A percentile compares a stretch with the other conserved stretches of the same genome.
Conservation (phyloP, 2,329 filamentous ascomycete species). For the Knufia fluminis region DNA sequence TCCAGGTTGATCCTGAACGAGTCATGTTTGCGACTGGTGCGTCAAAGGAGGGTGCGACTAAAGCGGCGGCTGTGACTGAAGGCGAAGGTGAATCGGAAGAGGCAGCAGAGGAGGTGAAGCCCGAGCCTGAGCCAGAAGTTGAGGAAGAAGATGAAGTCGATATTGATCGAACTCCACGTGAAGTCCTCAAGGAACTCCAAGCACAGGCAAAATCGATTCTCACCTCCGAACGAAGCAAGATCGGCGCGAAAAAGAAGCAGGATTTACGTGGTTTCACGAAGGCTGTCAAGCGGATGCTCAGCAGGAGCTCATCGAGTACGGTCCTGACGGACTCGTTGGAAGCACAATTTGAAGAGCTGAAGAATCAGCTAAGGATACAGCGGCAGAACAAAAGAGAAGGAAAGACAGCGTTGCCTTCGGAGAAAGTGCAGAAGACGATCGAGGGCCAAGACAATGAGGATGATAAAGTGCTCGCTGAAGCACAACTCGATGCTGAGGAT, state of each 20-base stretch:
- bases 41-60: slow-evolving; percentile 44
- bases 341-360: slow-evolving; percentile 45
- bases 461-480: slow-evolving; percentile 11
- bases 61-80: slow-evolving; percentile 25
- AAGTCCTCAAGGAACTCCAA: slow-evolving; percentile 46
- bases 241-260: slow-evolving; percentile 65
- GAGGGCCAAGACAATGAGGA: slow-evolving; percentile 6
- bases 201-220: slow-evolving; percentile 53
- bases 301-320: slow-evolving; percentile 39
- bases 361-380: slow-evolving; percentile 39
- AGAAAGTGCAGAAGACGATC: slow-evolving; percentile 21
- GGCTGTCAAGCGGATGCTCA: slow-evolving; percentile 54
- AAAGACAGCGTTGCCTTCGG: slow-evolving; percentile 13
- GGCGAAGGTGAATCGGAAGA: slow-evolving; percentile 15
- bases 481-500: slow-evolving; percentile 11
- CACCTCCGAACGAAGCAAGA: slow-evolving; percentile 41
- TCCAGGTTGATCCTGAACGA: slow-evolving; percentile 82
- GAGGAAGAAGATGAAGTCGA: slow-evolving; percentile 28
- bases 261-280: slow-evolving; percentile 64
- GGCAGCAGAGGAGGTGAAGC: slow-evolving; percentile 20
- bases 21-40: slow-evolving; percentile 82
- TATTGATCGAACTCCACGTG: slow-evolving; percentile 34
- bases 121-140: slow-evolving; percentile 16
- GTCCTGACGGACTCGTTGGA: slow-evolving; percentile 42
- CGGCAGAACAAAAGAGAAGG: slow-evolving; percentile 18